Evolutionary conservation across 805 yeast genomes (phyloP).

Genomic region (Pichia paraexigua): DNA sequence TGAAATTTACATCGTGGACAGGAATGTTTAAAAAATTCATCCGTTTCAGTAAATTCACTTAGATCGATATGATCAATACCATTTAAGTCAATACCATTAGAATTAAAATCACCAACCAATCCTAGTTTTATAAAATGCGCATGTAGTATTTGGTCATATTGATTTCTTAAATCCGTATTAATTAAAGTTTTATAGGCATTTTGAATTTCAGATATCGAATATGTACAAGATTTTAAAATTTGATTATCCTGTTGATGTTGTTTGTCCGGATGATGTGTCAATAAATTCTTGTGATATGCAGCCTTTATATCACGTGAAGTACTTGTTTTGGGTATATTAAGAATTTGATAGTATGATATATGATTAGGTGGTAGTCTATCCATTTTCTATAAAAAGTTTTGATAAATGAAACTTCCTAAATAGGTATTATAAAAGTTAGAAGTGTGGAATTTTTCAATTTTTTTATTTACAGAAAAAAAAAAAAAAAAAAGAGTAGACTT

Average conservation of each 20-base stretch:
- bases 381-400: not conserved
- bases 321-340: constrained; percentile 42
- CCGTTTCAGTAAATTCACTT: constrained; percentile 26
- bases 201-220: constrained; percentile 36
- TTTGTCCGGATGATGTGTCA: constrained; percentile 79
- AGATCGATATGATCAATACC: constrained; percentile 52
- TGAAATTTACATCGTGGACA: constrained; percentile 56
- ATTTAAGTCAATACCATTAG: constrained; percentile 37
- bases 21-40: constrained; percentile 15
- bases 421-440: not conserved
- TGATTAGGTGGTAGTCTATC: constrained; percentile 4
- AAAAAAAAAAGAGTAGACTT: not conserved
- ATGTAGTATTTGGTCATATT: constrained; percentile 46
- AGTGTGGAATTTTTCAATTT: not conserved
- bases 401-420: not conserved
- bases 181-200: constrained; percentile 56
- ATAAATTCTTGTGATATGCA: constrained; percentile 57
- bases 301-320: constrained; percentile 37
- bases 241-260: not conserved
- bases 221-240: not conserved
- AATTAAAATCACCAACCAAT: constrained; percentile 51
- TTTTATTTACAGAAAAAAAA: not conserved
- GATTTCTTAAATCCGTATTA: constrained; percentile 30
- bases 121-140: constrained; percentile 31
- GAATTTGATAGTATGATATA: constrained; percentile 43